Evolutionary conservation across 2,329 filamentous ascomycete genomes (phyloP).

Genomic region (Alternaria alternata): DNA sequence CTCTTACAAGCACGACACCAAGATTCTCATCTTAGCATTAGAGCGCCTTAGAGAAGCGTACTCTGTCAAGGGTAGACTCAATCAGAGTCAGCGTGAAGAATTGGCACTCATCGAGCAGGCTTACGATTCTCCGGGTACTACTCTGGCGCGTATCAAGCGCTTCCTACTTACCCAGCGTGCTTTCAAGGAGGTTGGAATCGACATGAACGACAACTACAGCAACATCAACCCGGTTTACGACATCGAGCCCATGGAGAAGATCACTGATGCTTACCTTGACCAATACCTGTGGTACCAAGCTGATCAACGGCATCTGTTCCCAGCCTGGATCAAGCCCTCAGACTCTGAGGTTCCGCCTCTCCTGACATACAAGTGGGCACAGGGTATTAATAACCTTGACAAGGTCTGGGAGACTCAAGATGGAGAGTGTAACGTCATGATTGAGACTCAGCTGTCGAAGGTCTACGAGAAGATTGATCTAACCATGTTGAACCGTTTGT

Average conservation of each 20-base stretch:
- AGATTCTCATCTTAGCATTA: conserved; percentile 94
- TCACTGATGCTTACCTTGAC: conserved; percentile 97
- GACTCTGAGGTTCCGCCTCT: conserved; percentile 97
- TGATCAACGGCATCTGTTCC: conserved; percentile 95
- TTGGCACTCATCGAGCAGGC: conserved; percentile 96
- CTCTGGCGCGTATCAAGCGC: conserved; percentile 93
- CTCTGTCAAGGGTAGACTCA: conserved; percentile 94
- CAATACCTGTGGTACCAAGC: conserved; percentile 99
- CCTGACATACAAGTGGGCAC: conserved; percentile 97
- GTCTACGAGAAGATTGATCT: conserved; percentile 99
- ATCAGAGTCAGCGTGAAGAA: conserved; percentile 97
- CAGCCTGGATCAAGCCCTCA: conserved; percentile 98
- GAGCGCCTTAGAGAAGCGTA: conserved; percentile 95
- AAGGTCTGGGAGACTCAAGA: conserved; percentile 94
- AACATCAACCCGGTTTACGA: conserved; percentile 99
- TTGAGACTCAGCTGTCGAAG: conserved; percentile 98
- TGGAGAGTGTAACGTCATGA: conserved; percentile 97
- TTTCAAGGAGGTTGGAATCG: conserved; percentile 99
- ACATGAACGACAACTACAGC: conserved; percentile 99
- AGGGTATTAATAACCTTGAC: conserved; percentile 97
- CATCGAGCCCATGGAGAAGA: conserved; percentile 99
- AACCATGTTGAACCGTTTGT: conserved; percentile 89
- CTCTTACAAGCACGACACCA: conserved; percentile 99
- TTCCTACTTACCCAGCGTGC: conserved; percentile 96
- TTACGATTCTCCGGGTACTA: conserved; percentile 96